Percentiles rank a stretch among this genome's conserved stretches.
Evolutionary conservation across 2,329 filamentous ascomycete species (phyloP).

Genomic region (Arthrobotrys entomopaga): DNA sequence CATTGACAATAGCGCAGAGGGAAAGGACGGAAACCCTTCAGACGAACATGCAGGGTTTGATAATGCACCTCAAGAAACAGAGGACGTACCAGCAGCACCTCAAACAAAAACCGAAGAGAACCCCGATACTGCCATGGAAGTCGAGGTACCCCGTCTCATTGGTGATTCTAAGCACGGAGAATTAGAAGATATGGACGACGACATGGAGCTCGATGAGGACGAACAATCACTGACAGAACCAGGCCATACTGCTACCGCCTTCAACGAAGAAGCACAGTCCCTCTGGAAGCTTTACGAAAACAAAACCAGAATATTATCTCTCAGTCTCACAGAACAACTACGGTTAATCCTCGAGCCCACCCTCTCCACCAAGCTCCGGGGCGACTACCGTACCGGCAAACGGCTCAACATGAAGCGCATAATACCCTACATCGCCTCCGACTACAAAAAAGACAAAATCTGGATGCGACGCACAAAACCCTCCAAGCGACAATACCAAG

Average conservation of each 20-base stretch:
- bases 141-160: conserved; percentile 33
- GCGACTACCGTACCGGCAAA: conserved; percentile 96
- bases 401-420: conserved; percentile 99
- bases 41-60: conserved; percentile 43
- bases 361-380: conserved; percentile 92
- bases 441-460: conserved; percentile 99
- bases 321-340: conserved; percentile 91
- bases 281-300: conserved; percentile 88
- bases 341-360: conserved; percentile 95
- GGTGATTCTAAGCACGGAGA: conserved; percentile 17
- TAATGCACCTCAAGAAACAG: conserved; percentile 17
- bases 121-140: conserved; percentile 30
- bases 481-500: conserved; percentile 94
- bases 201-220: conserved; percentile 42
- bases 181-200: conserved; percentile 25
- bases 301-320: conserved; percentile 83
- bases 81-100: conserved; percentile 17
- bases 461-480: conserved; percentile 96
- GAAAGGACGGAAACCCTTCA: conserved; percentile 60
- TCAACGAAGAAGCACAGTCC: conserved; percentile 71
- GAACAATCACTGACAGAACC: neutral
- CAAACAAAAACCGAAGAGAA: conserved; percentile 31
- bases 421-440: conserved; percentile 97
- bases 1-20: conserved; percentile 61
- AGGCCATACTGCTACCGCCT: neutral